Evolutionary conservation across 2,329 filamentous ascomycete species (phyloP), one percentile per base, ranked within the genome.

Genomic region (Colletotrichum sp.): DNA sequence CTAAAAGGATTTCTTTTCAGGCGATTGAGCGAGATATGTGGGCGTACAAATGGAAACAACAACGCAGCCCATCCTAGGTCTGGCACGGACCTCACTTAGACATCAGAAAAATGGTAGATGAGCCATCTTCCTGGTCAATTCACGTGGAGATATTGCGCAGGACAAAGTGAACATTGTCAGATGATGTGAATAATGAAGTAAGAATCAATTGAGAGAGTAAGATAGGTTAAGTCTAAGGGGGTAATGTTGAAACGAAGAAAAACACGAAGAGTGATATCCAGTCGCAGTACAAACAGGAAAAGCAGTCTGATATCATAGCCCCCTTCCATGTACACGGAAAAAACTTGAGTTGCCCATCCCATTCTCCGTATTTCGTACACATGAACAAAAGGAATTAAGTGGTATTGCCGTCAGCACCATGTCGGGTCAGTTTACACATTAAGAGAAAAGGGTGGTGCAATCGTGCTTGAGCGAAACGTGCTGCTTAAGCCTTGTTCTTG

Each of bases 241-340:
- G 72, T 49, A 63, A 57, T 62, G 30, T 65, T 62, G 67, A 75
- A 62, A 30, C 15, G 34, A 75, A 75, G 6, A 71, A 32, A 57
- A 26, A 36, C 10, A 55, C 26, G 15, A 30, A 32, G n/a, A 24
- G 30, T 64, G 39, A 64, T 65, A 55, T 69, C 60, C 39, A 57
- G 9, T 18, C 16, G 39, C 39, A 18, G 18, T n/a, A 55, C 52
- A 39, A 16, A 44, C 18, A n/a, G 39, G 30, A 44, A 71, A 65
- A 44, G 26, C 60, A 71, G 57, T 39, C n/a, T 64, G 70, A 73
- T 76, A 76, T 76, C 73, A 65, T 68, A 13, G n/a, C 44, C 34
- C 6, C 34, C 36, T 57, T 57, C 16, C 44, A 34, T 28, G 5
- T 36, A 65, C 64, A 73, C 44, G 44, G 44, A 13, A 49, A 49